Evolutionary conservation across 2,329 filamentous ascomycete species (phyloP), one percentile per base, ranked within the genome.

Genomic region (Zasmidium citrigriseum): DNA sequence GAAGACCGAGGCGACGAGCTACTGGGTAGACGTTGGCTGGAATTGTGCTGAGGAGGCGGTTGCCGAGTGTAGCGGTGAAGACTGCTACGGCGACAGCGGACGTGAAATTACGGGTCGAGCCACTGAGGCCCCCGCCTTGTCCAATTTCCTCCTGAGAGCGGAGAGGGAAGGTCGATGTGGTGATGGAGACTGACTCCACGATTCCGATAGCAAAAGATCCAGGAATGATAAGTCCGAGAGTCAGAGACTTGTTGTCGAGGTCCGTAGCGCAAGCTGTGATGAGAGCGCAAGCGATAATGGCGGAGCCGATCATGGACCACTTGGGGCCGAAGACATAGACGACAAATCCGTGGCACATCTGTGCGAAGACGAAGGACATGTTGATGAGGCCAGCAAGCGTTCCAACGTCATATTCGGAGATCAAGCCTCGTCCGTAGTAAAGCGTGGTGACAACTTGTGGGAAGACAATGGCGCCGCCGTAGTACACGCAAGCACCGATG

Each of bases 301-400:
- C 58, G 24, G 63, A 58, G 27, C 66, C 64, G 20, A 68, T 68
- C 66, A 68, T 68, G 18, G 59, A 59, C 58, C 63, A 67, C 51
- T 66, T 66, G 3, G 66, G 66, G 12, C 64, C 66, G 5, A 62
- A 62, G 50, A 66, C 57, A 58, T 61, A 68, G 27, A 66, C 66
- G 22, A 67, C 59, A 23, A 62, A 58, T 7, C 66, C 66, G 56
- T 67, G 64, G 45, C 64, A 66, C 63, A 68, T 66, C 41, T 68
- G 66, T 1, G 64, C 65, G 41, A 68, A 68, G 27, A 68, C 66
- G 52, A 67, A 68, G 3, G 62, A 57, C 66, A 68, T 67, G n/a
- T 54, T 54, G 16, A 59, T 61, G 14, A 68, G 55, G 12, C 66
- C 66, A 22, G 66, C 66, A 12, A 64, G 57, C 1, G 64, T 68